Evolutionary conservation across 2,329 filamentous ascomycete genomes (phyloP).

Genomic region (Paraphaeosphaeria minitans): DNA sequence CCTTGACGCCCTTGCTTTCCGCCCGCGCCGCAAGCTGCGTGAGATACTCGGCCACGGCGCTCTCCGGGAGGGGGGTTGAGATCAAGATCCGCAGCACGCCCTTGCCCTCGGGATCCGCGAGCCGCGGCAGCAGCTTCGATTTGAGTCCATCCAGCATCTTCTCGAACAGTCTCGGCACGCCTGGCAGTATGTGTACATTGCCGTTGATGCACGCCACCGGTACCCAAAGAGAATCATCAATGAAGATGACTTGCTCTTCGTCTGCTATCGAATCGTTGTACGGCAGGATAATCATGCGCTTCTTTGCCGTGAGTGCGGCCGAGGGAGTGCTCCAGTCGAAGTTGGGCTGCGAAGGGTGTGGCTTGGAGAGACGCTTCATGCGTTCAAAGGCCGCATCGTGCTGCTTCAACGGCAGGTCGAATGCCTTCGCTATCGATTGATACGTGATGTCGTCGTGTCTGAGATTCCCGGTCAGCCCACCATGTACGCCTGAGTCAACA

Average conservation of each 20-base stretch:
- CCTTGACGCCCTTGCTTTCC: slow-evolving; percentile 79
- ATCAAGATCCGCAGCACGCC: slow-evolving; percentile 79
- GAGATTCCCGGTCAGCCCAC: slow-evolving; percentile 24
- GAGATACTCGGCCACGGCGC: slow-evolving; percentile 79
- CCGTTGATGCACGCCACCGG: slow-evolving; percentile 87
- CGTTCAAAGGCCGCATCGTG: slow-evolving; percentile 77
- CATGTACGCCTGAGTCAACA: background rate
- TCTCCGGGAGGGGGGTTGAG: slow-evolving; percentile 87
- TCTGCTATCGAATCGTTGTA: slow-evolving; percentile 69
- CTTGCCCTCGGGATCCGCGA: slow-evolving; percentile 80
- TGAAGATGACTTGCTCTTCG: slow-evolving; percentile 77
- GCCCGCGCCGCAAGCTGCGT: slow-evolving; percentile 78
- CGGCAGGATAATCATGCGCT: slow-evolving; percentile 89
- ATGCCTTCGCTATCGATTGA: slow-evolving; percentile 88
- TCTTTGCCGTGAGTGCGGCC: slow-evolving; percentile 75
- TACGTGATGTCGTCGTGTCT: slow-evolving; percentile 99
- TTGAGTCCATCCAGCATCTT: slow-evolving; percentile 77
- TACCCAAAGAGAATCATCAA: slow-evolving; percentile 84
- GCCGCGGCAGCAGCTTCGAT: slow-evolving; percentile 69
- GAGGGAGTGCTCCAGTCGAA: slow-evolving; percentile 88
- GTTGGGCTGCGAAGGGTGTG: slow-evolving; percentile 71
- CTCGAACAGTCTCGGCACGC: slow-evolving; percentile 85
- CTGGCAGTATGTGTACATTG: slow-evolving; percentile 91
- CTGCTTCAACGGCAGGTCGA: slow-evolving; percentile 74
- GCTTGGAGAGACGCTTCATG: slow-evolving; percentile 82